Percentiles rank a stretch among this genome's conserved stretches.
phyloP scores from a whole-genome alignment of 2,329 filamentous ascomycete species.

The Aspergillus tanneri region DNA sequence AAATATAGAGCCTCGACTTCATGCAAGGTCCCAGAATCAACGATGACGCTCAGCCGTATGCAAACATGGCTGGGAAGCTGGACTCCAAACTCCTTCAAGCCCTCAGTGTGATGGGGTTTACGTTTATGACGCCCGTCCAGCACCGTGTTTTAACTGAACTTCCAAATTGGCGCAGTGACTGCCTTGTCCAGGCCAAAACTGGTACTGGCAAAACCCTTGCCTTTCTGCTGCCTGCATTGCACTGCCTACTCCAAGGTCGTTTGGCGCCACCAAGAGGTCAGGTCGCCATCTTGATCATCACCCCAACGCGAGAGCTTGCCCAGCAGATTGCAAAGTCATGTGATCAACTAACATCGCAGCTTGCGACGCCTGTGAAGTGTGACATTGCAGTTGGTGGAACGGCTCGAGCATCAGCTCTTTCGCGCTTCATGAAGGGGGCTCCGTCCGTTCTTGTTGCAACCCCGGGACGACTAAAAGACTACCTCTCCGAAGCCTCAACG shows the following conservation, averaged over 20 bases:
- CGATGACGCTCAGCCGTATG: conserved; percentile 29
- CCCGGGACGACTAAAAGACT: conserved; percentile 50
- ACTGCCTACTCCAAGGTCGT: conserved; percentile 42
- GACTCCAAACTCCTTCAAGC: conserved; percentile 34
- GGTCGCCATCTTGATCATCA: conserved; percentile 49
- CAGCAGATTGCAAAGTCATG: conserved; percentile 52
- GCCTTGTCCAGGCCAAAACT: conserved; percentile 55
- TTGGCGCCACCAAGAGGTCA: conserved; percentile 32
- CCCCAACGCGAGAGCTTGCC: conserved; percentile 51
- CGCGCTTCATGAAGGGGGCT: conserved; percentile 29
- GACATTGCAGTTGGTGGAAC: conserved; percentile 48
- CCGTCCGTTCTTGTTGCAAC: conserved; percentile 48
- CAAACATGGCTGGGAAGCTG: conserved; percentile 36
- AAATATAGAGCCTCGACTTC: too few species aligned
- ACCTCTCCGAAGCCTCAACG: conserved; percentile 43
- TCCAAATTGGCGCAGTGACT: conserved; percentile 51
- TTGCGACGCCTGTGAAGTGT: conserved; percentile 41
- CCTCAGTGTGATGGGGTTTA: conserved; percentile 34
- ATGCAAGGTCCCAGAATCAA: conserved; percentile 10
- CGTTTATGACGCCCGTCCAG: conserved; percentile 55
- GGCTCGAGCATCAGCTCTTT: conserved; percentile 27
- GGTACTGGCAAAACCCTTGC: conserved; percentile 53
- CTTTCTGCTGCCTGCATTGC: conserved; percentile 50
- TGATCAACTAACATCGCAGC: conserved; percentile 43
- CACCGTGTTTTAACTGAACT: conserved; percentile 54